Evolutionary conservation across 208 protist genomes (phyloP).

Genomic region (Trypanosoma cruzi): DNA sequence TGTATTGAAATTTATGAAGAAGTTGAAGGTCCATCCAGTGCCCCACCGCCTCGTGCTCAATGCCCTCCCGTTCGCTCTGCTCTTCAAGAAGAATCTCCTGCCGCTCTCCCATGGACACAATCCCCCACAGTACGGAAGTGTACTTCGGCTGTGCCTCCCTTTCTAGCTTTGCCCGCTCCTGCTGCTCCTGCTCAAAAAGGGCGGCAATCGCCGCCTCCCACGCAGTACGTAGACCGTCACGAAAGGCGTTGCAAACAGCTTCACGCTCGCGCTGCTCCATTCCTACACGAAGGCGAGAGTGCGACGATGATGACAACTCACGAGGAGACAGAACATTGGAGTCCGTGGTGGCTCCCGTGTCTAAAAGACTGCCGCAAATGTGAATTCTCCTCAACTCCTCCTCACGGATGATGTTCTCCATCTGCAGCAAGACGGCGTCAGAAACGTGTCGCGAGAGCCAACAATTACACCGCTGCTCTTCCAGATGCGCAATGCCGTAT

Average conservation of each 20-base stretch:
- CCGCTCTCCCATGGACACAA: slow-evolving; percentile 14
- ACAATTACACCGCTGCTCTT: background rate
- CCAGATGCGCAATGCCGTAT: background rate
- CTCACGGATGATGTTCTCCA: slow-evolving; percentile 4
- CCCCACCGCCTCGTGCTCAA: slow-evolving; percentile 11
- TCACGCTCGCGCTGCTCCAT: slow-evolving; percentile 5
- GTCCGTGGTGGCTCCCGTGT: background rate
- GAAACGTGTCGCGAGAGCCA: slow-evolving; percentile 6
- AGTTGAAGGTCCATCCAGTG: slow-evolving; percentile 8
- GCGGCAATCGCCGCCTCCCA: background rate
- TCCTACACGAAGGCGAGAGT: background rate
- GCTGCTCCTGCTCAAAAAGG: slow-evolving; percentile 4
- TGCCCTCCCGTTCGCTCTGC: slow-evolving; percentile 7
- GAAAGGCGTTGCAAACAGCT: background rate
- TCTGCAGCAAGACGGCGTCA: background rate
- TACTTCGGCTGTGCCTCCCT: background rate
- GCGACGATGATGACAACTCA: background rate
- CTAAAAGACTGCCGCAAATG: slow-evolving; percentile 2
- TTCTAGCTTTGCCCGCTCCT: slow-evolving; percentile 6
- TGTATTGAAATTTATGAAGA: background rate
- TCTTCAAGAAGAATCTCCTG: slow-evolving; percentile 14
- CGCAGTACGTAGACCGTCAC: background rate
- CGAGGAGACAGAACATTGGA: background rate
- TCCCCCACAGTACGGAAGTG: slow-evolving; percentile 6
- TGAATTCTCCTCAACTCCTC: background rate